Evolutionary conservation across 305 asterid species (phyloP).

Genomic region (Caryopteris hybrid): DNA sequence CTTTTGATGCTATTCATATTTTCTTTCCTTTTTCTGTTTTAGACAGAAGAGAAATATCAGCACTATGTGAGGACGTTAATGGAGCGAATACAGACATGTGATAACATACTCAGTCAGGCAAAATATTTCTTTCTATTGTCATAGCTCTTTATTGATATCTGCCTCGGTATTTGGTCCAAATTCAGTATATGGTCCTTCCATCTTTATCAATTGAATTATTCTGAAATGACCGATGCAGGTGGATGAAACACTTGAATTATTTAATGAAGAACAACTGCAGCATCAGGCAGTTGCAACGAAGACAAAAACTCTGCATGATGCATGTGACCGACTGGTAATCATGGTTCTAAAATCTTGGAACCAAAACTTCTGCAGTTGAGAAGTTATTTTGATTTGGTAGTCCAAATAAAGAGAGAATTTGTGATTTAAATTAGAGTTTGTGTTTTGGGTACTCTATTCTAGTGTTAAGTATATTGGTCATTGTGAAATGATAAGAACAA

Average conservation of each 20-base stretch:
- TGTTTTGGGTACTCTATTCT: not conserved
- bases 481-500: constrained; percentile 7
- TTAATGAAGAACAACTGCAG: constrained; percentile 89
- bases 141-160: constrained; percentile 1
- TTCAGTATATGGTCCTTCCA: constrained; percentile 13
- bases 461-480: constrained; percentile 1
- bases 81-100: constrained; percentile 88
- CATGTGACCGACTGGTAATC: constrained; percentile 91
- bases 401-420: not conserved
- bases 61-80: constrained; percentile 86
- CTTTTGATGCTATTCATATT: constrained; percentile 1
- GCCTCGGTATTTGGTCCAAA: constrained; percentile 10
- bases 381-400: constrained; percentile 11
- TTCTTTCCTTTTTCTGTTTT: constrained; percentile 26
- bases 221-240: constrained; percentile 49
- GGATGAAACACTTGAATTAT: constrained; percentile 91
- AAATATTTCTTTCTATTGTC: constrained; percentile 13
- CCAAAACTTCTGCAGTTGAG: not conserved
- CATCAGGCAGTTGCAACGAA: constrained; percentile 97
- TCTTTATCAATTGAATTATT: constrained; percentile 12
- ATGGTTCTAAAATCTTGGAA: constrained; percentile 8
- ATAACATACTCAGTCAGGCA: constrained; percentile 86
- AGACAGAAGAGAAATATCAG: constrained; percentile 99
- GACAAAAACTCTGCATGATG: constrained; percentile 97
- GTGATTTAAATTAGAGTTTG: constrained; percentile 2